Evolutionary conservation across 169 alveolate species (phyloP), one percentile per base, ranked within the genome.

Genomic region (Plasmodium blacklocki): DNA sequence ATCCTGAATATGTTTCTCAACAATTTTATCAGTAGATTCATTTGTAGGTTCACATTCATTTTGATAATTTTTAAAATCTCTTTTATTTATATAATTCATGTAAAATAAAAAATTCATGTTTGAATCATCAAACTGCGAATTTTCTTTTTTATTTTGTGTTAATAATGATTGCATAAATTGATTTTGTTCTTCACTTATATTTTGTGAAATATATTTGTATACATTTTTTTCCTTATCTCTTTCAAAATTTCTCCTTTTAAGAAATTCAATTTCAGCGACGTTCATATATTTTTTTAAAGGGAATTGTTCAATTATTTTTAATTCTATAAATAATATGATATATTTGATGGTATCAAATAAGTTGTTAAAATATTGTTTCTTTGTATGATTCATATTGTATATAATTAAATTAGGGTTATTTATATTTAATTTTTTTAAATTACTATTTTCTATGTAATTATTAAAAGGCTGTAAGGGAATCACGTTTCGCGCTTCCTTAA

Each of bases 161-260:
- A 75, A 15, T 63, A 75, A 18, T 11, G 32, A 26, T 8, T 75
- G 70, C 58, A 75, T 26, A 19, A 21, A 11, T 12, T 66, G 76
- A 26, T 49, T 47, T 18, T 75, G 88, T 67, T 75, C 67, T 68
- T 19, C 23, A 52, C 59, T 39, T 15, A 75, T 47, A 39, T 75
- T 75, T 19, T 63, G 74, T 4, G 88, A 49, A 49, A 63, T 75
- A 19, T 75, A 75, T 54, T 75, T 75, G n/a, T 75, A 67, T 3
- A 75, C 54, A 67, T 63, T 75, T 75, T 75, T 75, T 15, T 75
- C 75, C 11, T 52, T n/a, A 63, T 75, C 88, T 67, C 59, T 15
- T 63, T 75, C 76, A 39, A 75, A 75, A 39, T 75, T 75, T 21
- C 26, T 68, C 32, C 88, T 64, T 75, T 75, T 75, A 18, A 75